A percentile compares a stretch with the other conserved stretches of the same genome.
phyloP scores from a whole-genome alignment of 257 asterid genomes.

The Lycium barbarum region DNA sequence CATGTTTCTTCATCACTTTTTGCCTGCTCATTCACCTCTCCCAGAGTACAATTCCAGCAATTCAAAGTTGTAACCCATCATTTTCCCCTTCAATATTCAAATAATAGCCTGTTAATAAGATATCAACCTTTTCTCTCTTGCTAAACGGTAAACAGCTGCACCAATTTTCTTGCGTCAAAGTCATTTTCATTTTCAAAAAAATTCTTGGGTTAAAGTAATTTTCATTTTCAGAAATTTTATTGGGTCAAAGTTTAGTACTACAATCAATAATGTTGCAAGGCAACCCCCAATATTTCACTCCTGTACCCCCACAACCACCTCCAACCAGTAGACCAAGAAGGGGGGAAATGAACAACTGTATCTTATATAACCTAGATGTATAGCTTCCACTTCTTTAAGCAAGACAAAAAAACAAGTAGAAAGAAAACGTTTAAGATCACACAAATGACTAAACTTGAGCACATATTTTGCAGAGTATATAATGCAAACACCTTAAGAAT shows the following conservation, averaged over 20 bases:
- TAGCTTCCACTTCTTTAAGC: slow-evolving; percentile 12
- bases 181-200: slow-evolving; percentile 15
- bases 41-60: not conserved
- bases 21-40: slow-evolving; percentile 27
- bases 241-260: slow-evolving; percentile 32
- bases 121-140: not conserved
- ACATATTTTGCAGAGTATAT: not conserved
- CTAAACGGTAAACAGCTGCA: slow-evolving; percentile 17
- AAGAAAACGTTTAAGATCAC: not conserved
- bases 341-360: not conserved
- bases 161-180: slow-evolving; percentile 23
- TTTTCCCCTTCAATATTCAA: slow-evolving; percentile 40
- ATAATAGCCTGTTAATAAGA: slow-evolving; percentile 24
- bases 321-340: slow-evolving; percentile 5
- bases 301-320: not conserved
- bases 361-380: not conserved
- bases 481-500: not conserved
- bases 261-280: slow-evolving; percentile 38
- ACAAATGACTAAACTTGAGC: slow-evolving; percentile 9
- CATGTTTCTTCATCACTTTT: slow-evolving; percentile 57
- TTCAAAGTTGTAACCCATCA: slow-evolving; percentile 30
- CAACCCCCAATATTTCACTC: not conserved
- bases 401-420: not conserved
- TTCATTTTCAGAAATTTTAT: not conserved
- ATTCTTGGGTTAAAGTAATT: slow-evolving; percentile 23